Base-by-base conservation (phyloP, 2,329 filamentous ascomycete species). In the Pestalotiopsis sp. region DNA sequence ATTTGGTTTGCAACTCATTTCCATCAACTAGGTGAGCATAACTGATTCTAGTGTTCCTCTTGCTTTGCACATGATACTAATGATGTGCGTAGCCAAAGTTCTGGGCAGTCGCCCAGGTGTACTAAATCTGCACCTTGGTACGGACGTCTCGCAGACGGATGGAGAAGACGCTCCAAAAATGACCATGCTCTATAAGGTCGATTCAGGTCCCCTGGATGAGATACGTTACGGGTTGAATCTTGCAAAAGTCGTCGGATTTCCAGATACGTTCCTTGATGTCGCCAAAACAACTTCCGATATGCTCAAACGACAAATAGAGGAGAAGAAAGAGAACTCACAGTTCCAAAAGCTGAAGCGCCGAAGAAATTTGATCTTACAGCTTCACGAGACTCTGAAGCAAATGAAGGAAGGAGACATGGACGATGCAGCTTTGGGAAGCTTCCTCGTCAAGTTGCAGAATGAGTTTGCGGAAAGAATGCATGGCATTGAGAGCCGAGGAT, bases 1-100 rank as follows among this genome's bases (percentile, higher is more conserved):
- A 90, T 98, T 0, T 98, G 94, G 91, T 99, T 99, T 80, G 94
- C 92, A 1, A 98, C 96, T 0, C 97, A 99, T 77, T 99, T 98
- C 77, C 85, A 88, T 45, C 93, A 98, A 70, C 84, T 99, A 2
- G 80, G 85, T 87, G 77, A 71, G 82, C 63, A 17, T 68, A 25
- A 25, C 41, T 12, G n/a, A 31, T 38, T 36, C 7, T 12, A 23
- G 4, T 20, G 3, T 49, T 20, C 11, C 7, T 39, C 38, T 39
- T 52, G 6, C 39, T 36, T 38, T 20, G 39, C 20, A 39, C 12
- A 6, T 17, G n/a, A 13, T 12, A n/a, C 52, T 60, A 25, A 65
- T 23, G 13, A 23, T 31, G 7, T n/a, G 38, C 5, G 6, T 56
- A 85, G 91, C 94, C 0, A 87, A 86, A 2, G 93, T 95, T 45